Conservation (phyloP, 768 basidiomycete genomes). For the Lactifluus rugatus region DNA sequence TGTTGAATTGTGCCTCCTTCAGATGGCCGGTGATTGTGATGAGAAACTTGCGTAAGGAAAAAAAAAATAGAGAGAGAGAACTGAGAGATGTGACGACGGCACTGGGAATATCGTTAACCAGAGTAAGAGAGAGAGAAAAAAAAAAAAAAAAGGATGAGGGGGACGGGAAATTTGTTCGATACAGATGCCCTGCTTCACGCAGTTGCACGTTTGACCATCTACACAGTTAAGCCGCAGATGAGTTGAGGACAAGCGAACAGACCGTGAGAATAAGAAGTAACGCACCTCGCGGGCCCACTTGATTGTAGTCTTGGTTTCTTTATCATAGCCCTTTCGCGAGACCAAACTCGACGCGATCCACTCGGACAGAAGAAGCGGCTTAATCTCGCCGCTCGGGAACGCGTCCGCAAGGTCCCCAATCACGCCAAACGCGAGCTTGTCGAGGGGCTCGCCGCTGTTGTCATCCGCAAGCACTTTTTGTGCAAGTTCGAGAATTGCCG, state of each 20-base stretch:
- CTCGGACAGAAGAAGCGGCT: conserved; percentile 63
- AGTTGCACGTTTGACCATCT: conserved; percentile 79
- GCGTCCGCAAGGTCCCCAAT: conserved; percentile 89
- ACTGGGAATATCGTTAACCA: conserved; percentile 18
- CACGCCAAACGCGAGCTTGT: conserved; percentile 72
- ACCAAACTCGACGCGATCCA: conserved; percentile 74
- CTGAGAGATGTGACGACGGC: conserved; percentile 30
- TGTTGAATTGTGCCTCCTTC: conserved; percentile 53
- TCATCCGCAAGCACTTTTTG: conserved; percentile 72
- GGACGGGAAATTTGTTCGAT: neutral
- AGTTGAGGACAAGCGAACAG: neutral
- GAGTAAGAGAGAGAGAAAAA: neutral
- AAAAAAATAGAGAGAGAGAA: conserved; percentile 19
- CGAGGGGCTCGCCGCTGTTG: conserved; percentile 69
- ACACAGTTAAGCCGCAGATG: neutral
- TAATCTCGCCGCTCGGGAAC: conserved; percentile 74
- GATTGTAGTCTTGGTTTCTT: conserved; percentile 79
- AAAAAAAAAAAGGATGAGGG: neutral
- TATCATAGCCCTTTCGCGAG: conserved; percentile 59
- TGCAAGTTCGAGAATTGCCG: conserved; percentile 69
- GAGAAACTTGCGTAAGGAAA: conserved; percentile 3
- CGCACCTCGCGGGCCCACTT: conserved; percentile 90
- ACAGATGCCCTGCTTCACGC: neutral
- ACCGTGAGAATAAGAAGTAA: conserved; percentile 2
- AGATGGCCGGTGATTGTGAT: conserved; percentile 40